These are phyloP conservation scores for Mycena indigotica DNA, from an alignment of 768 basidiomycete species.

Conservation along the genomic window DNA sequence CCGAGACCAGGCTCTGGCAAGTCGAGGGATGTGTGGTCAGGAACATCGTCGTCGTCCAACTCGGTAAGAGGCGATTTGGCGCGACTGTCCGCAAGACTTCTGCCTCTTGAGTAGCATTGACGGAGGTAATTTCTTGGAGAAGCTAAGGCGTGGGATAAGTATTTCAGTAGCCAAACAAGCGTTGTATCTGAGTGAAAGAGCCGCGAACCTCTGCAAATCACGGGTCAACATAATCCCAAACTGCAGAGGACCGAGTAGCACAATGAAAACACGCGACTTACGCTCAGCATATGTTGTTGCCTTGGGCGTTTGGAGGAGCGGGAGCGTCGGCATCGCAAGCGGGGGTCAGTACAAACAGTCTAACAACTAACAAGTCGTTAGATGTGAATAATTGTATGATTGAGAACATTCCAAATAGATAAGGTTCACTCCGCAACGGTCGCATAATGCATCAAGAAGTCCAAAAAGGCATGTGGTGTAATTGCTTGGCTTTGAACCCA, in stretches of 20 bases:
- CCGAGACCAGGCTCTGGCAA: too few relatives aligned
- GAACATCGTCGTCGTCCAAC: slow-evolving; percentile 34
- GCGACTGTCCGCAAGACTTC: slow-evolving; percentile 20
- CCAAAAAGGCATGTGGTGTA: too few relatives aligned
- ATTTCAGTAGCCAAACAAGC: slow-evolving; percentile 3
- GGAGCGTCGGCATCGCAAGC: slow-evolving; percentile 21
- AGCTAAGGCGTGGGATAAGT: slow-evolving; percentile 28
- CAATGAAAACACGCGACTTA: too few relatives aligned
- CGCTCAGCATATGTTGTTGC: slow-evolving; percentile 44
- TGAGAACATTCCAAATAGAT: too few relatives aligned
- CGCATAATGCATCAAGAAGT: too few relatives aligned
- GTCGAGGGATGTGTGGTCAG: slow-evolving; percentile 1
- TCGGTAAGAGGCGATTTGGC: slow-evolving; percentile 36
- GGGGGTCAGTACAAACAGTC: too few relatives aligned
- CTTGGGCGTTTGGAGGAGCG: slow-evolving; percentile 26
- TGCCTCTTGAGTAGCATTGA: slow-evolving; percentile 27
- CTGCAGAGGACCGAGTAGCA: neutral
- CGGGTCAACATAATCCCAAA: slow-evolving; percentile 1
- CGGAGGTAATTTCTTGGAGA: slow-evolving; percentile 28
- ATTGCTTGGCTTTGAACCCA: too few relatives aligned
- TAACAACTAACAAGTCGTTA: too few relatives aligned
- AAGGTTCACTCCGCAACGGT: too few relatives aligned
- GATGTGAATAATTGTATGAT: too few relatives aligned
- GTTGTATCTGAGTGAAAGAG: slow-evolving; percentile 47
- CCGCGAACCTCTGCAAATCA: slow-evolving; percentile 45